phyloP scores from a whole-genome alignment of 495 filamentous ascomycete species.

The Penicillium subrubescens region DNA sequence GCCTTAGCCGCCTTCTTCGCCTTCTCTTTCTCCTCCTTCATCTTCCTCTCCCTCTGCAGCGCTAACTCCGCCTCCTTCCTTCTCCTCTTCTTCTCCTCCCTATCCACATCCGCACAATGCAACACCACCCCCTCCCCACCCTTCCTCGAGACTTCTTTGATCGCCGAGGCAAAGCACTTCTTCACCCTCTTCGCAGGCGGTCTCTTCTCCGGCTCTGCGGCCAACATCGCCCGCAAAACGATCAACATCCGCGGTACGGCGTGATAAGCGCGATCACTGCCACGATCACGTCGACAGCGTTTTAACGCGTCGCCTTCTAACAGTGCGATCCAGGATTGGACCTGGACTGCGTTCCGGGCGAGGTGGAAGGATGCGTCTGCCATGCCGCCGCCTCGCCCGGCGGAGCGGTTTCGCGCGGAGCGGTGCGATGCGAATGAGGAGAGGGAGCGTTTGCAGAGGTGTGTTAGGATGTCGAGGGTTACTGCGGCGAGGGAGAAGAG shows the following conservation, averaged over 20 bases:
- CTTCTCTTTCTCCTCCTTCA: background rate
- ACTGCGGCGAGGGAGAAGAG: slow-evolving; percentile 49
- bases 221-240: slow-evolving; percentile 49
- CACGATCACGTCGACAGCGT: slow-evolving; percentile 31
- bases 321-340: slow-evolving; percentile 74
- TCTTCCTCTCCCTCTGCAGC: background rate
- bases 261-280: slow-evolving; percentile 51
- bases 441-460: slow-evolving; percentile 72
- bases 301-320: slow-evolving; percentile 69
- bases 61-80: background rate
- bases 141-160: slow-evolving; percentile 14
- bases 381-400: slow-evolving; percentile 67
- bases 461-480: slow-evolving; percentile 73
- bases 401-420: slow-evolving; percentile 65
- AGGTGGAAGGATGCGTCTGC: slow-evolving; percentile 81
- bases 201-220: slow-evolving; percentile 37
- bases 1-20: background rate
- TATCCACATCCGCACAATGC: slow-evolving; percentile 16
- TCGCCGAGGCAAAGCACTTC: slow-evolving; percentile 24
- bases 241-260: slow-evolving; percentile 44
- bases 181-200: slow-evolving; percentile 38
- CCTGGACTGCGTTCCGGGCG: slow-evolving; percentile 67
- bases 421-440: slow-evolving; percentile 75
- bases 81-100: slow-evolving; percentile 3
- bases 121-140: slow-evolving; percentile 1